Evolutionary conservation across 805 yeast species (phyloP).

Genomic region (Nakazawaea ambrosiae): DNA sequence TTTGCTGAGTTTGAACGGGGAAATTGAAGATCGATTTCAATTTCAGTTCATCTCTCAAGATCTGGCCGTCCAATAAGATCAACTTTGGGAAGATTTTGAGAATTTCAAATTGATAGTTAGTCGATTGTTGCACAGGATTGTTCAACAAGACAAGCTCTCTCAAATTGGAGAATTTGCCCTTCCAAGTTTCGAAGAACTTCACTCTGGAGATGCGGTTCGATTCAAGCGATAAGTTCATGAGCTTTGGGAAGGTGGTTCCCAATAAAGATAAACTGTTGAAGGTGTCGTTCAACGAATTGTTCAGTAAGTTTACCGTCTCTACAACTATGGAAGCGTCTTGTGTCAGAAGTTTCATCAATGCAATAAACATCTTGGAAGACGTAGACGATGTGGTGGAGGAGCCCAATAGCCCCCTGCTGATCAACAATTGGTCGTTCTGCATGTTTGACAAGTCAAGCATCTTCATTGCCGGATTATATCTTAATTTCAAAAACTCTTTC

Average conservation of each 20-base stretch:
- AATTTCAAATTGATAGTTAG: conserved; percentile 51
- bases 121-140: conserved; percentile 56
- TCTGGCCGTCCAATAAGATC: conserved; percentile 67
- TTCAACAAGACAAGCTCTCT: conserved; percentile 74
- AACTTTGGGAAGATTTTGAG: conserved; percentile 74
- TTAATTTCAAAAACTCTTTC: conserved; percentile 47
- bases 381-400: conserved; percentile 38
- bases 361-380: conserved; percentile 80
- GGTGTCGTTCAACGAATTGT: conserved; percentile 59
- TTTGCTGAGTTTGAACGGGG: conserved; percentile 49
- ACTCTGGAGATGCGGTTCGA: conserved; percentile 61
- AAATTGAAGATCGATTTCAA: conserved; percentile 43
- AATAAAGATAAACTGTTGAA: conserved; percentile 49
- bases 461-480: conserved; percentile 60
- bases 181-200: conserved; percentile 65
- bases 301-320: conserved; percentile 64
- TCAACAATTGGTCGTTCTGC: conserved; percentile 53
- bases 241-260: conserved; percentile 65
- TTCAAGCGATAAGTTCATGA: conserved; percentile 74
- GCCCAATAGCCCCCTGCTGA: conserved; percentile 53
- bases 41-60: conserved; percentile 68
- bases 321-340: conserved; percentile 40
- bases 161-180: conserved; percentile 62
- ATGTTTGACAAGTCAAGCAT: conserved; percentile 66
- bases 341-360: conserved; percentile 75